A percentile compares a stretch with the other conserved stretches of the same genome.
phyloP scores from a whole-genome alignment of 179 eudicot species.

The Drosera spatulata region DNA sequence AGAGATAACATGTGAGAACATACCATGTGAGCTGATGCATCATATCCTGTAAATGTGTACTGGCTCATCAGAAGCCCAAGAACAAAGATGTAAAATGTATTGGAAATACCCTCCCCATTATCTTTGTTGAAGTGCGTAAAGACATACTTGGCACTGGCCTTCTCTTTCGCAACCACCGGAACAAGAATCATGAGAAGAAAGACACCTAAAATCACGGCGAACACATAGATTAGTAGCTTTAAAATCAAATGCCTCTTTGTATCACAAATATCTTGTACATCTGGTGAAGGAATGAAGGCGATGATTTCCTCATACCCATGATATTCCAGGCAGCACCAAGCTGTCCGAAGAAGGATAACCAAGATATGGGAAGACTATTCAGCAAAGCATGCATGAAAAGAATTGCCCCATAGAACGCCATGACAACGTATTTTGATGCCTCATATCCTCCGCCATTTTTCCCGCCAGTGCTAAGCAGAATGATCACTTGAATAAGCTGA shows the following conservation, averaged over 20 bases:
- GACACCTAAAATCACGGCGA: constrained; percentile 41
- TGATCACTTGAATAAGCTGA: constrained; percentile 78
- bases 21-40: constrained; percentile 95
- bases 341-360: no score
- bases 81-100: constrained; percentile 57
- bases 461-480: constrained; percentile 86
- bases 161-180: constrained; percentile 61
- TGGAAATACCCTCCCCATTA: constrained; percentile 52
- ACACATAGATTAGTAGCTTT: background rate
- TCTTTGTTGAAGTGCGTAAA: constrained; percentile 81
- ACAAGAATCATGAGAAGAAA: constrained; percentile 47
- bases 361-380: no score
- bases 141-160: constrained; percentile 74
- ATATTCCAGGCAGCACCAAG: no score
- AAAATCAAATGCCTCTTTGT: no score
- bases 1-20: no score
- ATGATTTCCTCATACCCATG: background rate
- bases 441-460: constrained; percentile 87
- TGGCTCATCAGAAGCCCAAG: constrained; percentile 12
- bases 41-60: constrained; percentile 76
- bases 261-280: no score
- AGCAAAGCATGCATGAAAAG: no score
- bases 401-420: constrained; percentile 72
- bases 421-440: constrained; percentile 77
- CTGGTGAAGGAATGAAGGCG: background rate